phyloP scores from a whole-genome alignment of 805 yeast genomes.

The Barnettozyma populi region DNA sequence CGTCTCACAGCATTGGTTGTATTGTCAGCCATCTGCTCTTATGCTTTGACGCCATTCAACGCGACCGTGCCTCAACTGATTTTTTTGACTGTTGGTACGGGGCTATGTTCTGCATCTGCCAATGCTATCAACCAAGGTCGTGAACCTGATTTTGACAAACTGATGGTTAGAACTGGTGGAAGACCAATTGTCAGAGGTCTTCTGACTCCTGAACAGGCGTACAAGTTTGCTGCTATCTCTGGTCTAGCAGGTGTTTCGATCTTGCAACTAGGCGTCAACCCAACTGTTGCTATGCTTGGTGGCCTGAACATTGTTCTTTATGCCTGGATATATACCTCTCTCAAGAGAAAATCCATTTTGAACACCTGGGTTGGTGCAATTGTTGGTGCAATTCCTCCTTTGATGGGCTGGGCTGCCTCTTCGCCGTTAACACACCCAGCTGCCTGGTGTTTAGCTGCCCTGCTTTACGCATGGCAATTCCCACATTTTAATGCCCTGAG shows the following conservation, averaged over 20 bases:
- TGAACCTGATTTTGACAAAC: constrained; percentile 83
- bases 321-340: constrained; percentile 86
- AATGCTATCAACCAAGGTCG: constrained; percentile 97
- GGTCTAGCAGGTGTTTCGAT: constrained; percentile 69
- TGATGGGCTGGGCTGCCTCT: constrained; percentile 99
- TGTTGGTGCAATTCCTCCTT: constrained; percentile 98
- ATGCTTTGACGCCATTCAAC: constrained; percentile 83
- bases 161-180: constrained; percentile 82
- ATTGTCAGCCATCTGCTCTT: constrained; percentile 87
- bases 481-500: constrained; percentile 94
- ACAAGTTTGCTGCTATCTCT: constrained; percentile 64
- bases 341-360: constrained; percentile 76
- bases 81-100: constrained; percentile 77
- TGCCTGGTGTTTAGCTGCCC: constrained; percentile 88
- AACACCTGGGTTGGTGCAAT: constrained; percentile 99
- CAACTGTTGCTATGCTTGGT: constrained; percentile 80
- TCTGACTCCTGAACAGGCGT: constrained; percentile 73
- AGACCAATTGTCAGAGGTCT: constrained; percentile 89
- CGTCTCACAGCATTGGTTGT: constrained; percentile 82
- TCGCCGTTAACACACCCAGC: constrained; percentile 79
- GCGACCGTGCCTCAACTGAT: constrained; percentile 67
- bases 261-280: constrained; percentile 76
- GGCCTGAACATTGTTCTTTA: constrained; percentile 73
- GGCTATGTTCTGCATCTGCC: constrained; percentile 87
- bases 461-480: constrained; percentile 96